Percentiles rank a stretch among this genome's conserved stretches.
Conservation (phyloP, 2,329 filamentous ascomycete genomes). For the Tolypocladium cylindrosporum region DNA sequence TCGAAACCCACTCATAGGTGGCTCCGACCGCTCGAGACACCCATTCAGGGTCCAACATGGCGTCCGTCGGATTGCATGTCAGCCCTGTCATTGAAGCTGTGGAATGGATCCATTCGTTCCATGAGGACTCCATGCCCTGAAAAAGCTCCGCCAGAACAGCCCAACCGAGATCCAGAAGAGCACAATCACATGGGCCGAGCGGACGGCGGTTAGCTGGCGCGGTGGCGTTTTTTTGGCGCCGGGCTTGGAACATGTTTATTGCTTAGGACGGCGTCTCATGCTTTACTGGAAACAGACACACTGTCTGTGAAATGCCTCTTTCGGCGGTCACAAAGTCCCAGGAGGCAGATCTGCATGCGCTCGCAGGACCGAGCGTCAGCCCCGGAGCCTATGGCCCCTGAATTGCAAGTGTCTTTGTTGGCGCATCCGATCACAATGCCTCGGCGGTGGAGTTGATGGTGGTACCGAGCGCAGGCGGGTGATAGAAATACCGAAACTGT, state of each 20-base stretch:
- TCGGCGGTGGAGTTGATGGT: neutral
- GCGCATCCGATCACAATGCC: neutral
- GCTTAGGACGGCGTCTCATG: neutral
- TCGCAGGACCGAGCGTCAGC: neutral
- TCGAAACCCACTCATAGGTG: neutral
- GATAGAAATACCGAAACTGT: neutral
- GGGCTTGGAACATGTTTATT: neutral
- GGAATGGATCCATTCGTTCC: conserved; percentile 8
- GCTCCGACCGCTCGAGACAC: neutral
- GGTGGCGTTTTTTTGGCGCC: neutral
- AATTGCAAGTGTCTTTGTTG: neutral
- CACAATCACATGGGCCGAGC: neutral
- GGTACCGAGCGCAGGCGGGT: neutral
- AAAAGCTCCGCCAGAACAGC: neutral
- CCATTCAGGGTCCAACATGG: neutral
- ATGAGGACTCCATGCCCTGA: conserved; percentile 1
- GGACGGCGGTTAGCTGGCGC: neutral
- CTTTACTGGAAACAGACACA: neutral
- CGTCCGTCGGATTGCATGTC: neutral
- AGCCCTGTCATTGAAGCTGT: conserved; percentile 1
- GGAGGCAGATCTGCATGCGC: neutral
- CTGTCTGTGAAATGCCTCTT: neutral
- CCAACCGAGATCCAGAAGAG: neutral
- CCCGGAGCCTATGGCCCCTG: neutral
- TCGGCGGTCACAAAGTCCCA: neutral